Evolutionary conservation across 768 basidiomycete species (phyloP).

Genomic region (Rhodotorula graminis): DNA sequence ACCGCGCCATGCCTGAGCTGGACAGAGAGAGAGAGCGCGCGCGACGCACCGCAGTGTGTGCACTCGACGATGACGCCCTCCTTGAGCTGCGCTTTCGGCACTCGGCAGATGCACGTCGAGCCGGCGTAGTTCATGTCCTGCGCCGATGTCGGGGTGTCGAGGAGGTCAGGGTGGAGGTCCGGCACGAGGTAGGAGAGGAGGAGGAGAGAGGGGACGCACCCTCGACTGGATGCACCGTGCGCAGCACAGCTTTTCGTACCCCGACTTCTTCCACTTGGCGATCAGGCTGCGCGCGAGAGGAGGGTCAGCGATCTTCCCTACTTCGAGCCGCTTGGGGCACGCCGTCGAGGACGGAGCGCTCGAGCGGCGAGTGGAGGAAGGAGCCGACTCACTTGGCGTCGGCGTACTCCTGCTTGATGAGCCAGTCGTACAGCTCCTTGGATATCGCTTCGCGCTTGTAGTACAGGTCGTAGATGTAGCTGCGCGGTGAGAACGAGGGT

Average conservation of each 20-base stretch:
- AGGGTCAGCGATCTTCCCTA: neutral
- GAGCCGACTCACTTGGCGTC: conserved; percentile 74
- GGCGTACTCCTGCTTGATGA: conserved; percentile 93
- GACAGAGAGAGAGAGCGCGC: neutral
- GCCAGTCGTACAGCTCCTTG: conserved; percentile 83
- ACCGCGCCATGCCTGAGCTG: too few relatives aligned
- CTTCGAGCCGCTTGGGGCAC: neutral
- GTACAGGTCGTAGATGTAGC: conserved; percentile 97
- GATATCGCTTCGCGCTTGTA: conserved; percentile 96
- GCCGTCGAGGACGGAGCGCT: neutral
- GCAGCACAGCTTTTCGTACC: conserved; percentile 97
- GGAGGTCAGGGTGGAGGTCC: neutral
- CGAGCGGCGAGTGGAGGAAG: neutral
- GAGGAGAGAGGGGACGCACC: conserved; percentile 49
- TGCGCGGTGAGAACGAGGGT: conserved; percentile 24
- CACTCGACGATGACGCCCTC: conserved; percentile 90
- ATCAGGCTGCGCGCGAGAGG: conserved; percentile 61
- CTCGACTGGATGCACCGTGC: conserved; percentile 91
- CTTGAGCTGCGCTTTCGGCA: conserved; percentile 88
- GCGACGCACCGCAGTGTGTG: conserved; percentile 82
- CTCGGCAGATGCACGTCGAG: conserved; percentile 94
- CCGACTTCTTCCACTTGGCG: conserved; percentile 98
- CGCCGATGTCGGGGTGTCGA: neutral
- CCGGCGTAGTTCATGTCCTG: conserved; percentile 99
- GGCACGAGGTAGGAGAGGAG: neutral